These are phyloP conservation scores for Musa acuminata DNA, from an alignment of 176 grass and related monocot genomes.

Conservation along the genomic window DNA sequence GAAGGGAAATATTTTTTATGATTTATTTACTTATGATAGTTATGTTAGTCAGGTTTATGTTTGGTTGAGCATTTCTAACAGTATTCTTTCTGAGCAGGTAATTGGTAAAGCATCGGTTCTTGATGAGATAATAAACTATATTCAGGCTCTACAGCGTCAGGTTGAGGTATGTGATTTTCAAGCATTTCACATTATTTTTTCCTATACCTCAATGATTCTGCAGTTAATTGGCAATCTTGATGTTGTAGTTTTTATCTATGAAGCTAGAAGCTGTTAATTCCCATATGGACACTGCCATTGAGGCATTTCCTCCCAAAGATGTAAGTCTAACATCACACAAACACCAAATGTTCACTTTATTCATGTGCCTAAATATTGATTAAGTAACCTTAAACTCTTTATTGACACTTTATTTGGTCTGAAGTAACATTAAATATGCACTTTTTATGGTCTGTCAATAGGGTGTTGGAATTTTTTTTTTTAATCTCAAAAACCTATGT, in stretches of 20 bases:
- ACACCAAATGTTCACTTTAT: neutral
- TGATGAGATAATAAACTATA: slow-evolving; percentile 98
- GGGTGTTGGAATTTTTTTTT: no score
- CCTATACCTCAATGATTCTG: neutral
- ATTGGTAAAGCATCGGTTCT: slow-evolving; percentile 93
- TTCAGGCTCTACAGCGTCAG: slow-evolving; percentile 83
- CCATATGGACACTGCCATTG: slow-evolving; percentile 38
- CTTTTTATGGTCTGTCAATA: no score
- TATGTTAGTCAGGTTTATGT: neutral
- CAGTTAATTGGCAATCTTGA: slow-evolving; percentile 11
- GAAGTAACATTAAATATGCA: no score
- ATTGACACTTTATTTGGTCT: neutral
- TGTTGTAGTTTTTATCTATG: slow-evolving; percentile 85
- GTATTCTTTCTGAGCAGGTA: slow-evolving; percentile 44
- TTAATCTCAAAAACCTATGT: no score
- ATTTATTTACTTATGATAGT: no score
- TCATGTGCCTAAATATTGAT: neutral
- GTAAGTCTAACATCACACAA: slow-evolving; percentile 39
- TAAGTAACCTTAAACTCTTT: neutral
- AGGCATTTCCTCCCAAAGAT: slow-evolving; percentile 70
- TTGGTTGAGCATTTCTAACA: neutral
- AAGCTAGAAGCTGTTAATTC: slow-evolving; percentile 92
- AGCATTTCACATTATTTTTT: slow-evolving; percentile 7
- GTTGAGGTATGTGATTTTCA: slow-evolving; percentile 46
- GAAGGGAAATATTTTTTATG: no score